Percentiles rank a stretch among this genome's conserved stretches.
phyloP scores from a whole-genome alignment of 345 rosid species.

The Cochlearia excelsa region DNA sequence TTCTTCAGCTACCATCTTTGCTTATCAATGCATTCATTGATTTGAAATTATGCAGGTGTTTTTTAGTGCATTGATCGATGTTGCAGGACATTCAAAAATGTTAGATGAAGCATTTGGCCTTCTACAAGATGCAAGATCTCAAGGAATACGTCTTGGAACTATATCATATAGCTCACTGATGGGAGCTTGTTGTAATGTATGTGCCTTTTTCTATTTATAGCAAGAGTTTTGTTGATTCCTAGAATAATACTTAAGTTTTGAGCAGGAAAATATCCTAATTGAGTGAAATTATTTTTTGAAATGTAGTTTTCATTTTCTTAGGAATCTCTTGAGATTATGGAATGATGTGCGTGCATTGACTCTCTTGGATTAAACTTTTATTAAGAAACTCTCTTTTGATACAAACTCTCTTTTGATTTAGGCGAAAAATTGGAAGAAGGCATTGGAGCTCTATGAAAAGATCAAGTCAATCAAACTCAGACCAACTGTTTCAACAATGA shows the following conservation, averaged over 20 bases:
- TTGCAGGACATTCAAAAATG: conserved; percentile 82
- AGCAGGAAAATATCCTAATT: conserved; percentile 1
- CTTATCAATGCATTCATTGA: conserved; percentile 12
- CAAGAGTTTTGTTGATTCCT: conserved; percentile 16
- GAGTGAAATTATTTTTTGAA: conserved; percentile 1
- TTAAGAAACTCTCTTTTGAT: conserved; percentile 23
- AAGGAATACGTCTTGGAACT: conserved; percentile 61
- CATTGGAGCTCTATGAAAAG: conserved; percentile 67
- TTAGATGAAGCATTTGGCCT: conserved; percentile 74
- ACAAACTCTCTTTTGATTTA: conserved; percentile 31
- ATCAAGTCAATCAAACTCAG: conserved; percentile 62
- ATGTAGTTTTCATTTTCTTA: not conserved
- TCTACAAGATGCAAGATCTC: conserved; percentile 57
- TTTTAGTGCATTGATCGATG: conserved; percentile 82
- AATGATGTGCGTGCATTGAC: conserved; percentile 2
- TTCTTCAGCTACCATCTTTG: conserved; percentile 11
- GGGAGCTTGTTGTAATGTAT: conserved; percentile 98
- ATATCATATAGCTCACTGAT: conserved; percentile 88
- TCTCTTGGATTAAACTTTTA: not conserved
- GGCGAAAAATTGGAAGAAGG: conserved; percentile 89
- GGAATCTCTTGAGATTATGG: conserved; percentile 6
- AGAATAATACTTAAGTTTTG: not conserved
- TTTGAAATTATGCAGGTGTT: conserved; percentile 55
- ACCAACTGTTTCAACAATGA: conserved; percentile 76
- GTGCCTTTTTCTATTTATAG: conserved; percentile 31